Evolutionary conservation across 2,329 filamentous ascomycete genomes (phyloP).

Genomic region (Mycocentrospora acerina): DNA sequence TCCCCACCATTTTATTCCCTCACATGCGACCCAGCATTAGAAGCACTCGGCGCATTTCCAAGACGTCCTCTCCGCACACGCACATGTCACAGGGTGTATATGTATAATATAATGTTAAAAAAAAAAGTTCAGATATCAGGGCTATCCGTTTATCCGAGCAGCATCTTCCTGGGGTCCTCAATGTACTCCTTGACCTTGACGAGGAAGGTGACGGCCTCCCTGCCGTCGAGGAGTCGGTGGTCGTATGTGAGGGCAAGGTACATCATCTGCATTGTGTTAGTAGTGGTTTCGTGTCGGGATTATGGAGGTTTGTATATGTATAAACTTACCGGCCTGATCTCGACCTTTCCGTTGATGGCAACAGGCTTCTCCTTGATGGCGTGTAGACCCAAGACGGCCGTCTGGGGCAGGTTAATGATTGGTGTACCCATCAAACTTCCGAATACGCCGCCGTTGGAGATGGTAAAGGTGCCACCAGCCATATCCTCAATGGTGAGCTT

Average conservation of each 20-base stretch:
- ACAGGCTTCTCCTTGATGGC: constrained; percentile 95
- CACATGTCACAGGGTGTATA: too few relatives aligned
- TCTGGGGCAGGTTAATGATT: constrained; percentile 97
- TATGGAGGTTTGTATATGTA: neutral
- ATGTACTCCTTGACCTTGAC: constrained; percentile 98
- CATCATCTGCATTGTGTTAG: constrained; percentile 71
- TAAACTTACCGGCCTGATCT: constrained; percentile 72
- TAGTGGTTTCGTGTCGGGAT: neutral
- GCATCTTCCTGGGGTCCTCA: constrained; percentile 91
- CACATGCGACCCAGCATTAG: too few relatives aligned
- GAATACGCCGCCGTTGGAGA: constrained; percentile 96
- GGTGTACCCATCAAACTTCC: constrained; percentile 96
- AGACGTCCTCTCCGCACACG: too few relatives aligned
- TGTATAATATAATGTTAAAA: too few relatives aligned
- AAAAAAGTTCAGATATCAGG: too few relatives aligned
- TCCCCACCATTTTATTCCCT: too few relatives aligned
- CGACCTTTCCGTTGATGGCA: constrained; percentile 87
- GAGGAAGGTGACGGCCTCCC: constrained; percentile 94
- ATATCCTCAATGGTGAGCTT: constrained; percentile 99
- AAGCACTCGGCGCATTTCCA: too few relatives aligned
- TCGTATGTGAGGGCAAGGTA: constrained; percentile 97
- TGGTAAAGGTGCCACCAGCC: constrained; percentile 97
- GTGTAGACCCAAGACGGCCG: constrained; percentile 86
- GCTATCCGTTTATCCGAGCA: constrained; percentile 55
- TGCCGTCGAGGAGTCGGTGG: constrained; percentile 90